A percentile compares a stretch with the other conserved stretches of the same genome.
phyloP scores from a whole-genome alignment of 1,139 yeast genomes.

The Yamadazyma epiphylla region DNA sequence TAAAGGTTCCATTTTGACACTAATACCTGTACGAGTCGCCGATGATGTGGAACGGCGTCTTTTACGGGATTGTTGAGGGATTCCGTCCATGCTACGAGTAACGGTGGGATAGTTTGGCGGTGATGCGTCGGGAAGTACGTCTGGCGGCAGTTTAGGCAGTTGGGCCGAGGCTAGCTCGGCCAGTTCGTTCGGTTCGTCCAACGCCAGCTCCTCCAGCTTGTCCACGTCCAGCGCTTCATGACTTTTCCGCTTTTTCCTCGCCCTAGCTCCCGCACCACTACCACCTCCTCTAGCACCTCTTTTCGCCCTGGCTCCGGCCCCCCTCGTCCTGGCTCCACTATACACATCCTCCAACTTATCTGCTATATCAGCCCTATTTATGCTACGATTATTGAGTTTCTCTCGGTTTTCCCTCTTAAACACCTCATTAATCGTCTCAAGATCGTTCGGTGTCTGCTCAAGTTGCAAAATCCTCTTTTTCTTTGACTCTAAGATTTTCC shows the following conservation, averaged over 20 bases:
- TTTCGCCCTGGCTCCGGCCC: not conserved
- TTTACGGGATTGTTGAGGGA: too few species aligned
- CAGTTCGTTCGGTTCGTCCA: too few species aligned
- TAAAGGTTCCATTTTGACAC: too few species aligned
- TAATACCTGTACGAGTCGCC: too few species aligned
- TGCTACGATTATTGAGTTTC: constrained; percentile 17
- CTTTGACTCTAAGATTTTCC: constrained; percentile 32
- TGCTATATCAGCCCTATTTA: constrained; percentile 17
- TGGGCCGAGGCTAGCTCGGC: too few species aligned
- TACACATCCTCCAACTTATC: constrained; percentile 16
- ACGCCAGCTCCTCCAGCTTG: not conserved
- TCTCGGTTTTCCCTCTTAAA: constrained; percentile 15
- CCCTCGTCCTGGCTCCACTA: constrained; percentile 5
- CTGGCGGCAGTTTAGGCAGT: too few species aligned
- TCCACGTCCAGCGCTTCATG: not conserved
- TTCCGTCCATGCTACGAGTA: too few species aligned
- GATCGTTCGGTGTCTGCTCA: constrained; percentile 1
- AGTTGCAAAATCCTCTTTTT: constrained; percentile 35
- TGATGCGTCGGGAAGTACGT: too few species aligned
- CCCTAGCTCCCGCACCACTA: not conserved
- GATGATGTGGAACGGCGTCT: too few species aligned
- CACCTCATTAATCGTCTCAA: constrained; percentile 21
- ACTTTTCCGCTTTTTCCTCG: not conserved
- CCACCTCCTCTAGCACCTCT: not conserved
- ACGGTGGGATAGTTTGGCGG: too few species aligned